These are phyloP conservation scores for Ascochyta fabae DNA, from an alignment of 2,329 filamentous ascomycete genomes.

Conservation along the genomic window DNA sequence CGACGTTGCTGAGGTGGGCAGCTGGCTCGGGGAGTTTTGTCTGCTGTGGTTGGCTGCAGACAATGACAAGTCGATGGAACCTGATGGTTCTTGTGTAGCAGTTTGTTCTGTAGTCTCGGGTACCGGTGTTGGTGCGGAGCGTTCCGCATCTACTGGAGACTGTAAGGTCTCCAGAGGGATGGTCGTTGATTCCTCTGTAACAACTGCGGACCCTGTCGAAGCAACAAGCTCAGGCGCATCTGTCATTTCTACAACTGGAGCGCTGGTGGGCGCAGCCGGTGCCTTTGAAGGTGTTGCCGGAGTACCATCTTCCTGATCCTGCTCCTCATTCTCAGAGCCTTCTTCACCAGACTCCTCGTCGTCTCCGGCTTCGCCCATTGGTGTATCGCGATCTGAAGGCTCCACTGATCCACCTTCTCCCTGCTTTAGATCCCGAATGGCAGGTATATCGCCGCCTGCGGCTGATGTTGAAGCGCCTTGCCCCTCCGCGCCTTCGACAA, in stretches of 20 bases:
- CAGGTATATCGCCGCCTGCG: conserved; percentile 32
- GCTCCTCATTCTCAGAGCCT: conserved; percentile 55
- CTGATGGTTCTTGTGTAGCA: conserved; percentile 43
- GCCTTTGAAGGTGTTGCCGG: conserved; percentile 44
- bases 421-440: conserved; percentile 40
- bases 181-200: conserved; percentile 8
- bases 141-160: conserved; percentile 7
- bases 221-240: conserved; percentile 9
- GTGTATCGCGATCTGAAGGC: conserved; percentile 48
- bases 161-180: conserved; percentile 17
- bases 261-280: conserved; percentile 20
- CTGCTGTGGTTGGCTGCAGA: conserved; percentile 47
- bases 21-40: conserved; percentile 43
- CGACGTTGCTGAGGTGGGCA: conserved; percentile 26
- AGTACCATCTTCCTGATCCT: conserved; percentile 56
- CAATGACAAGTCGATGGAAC: conserved; percentile 53
- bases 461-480: conserved; percentile 36
- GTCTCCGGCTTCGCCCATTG: conserved; percentile 54
- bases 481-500: conserved; percentile 56
- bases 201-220: conserved; percentile 6
- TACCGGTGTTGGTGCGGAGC: neutral
- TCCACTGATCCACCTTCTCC: conserved; percentile 49
- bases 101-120: conserved; percentile 11
- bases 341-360: conserved; percentile 56
- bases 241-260: conserved; percentile 21